These are phyloP conservation scores for Croton laevigatus DNA, from an alignment of 441 rosid genomes.

Conservation along the genomic window DNA sequence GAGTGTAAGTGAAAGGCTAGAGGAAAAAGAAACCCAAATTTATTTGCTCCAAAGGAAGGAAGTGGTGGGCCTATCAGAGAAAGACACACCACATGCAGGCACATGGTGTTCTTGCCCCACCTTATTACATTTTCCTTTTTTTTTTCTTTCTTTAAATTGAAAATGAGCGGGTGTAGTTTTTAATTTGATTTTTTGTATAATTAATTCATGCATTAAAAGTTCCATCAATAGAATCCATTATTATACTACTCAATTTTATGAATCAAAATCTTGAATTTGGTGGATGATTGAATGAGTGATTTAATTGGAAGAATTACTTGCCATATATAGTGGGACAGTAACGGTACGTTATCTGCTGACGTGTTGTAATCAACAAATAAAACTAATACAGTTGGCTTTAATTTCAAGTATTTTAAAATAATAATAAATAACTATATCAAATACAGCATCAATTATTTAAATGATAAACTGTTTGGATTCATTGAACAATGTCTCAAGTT, in stretches of 20 bases:
- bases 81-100: conserved; percentile 92
- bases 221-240: conserved; percentile 7
- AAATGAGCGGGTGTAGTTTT: background rate
- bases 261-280: too few relatives aligned
- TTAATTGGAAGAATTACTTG: too few relatives aligned
- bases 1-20: background rate
- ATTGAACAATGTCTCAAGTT: too few relatives aligned
- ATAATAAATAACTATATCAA: too few relatives aligned
- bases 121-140: background rate
- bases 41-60: conserved; percentile 51
- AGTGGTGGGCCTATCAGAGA: conserved; percentile 72
- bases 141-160: background rate
- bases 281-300: too few relatives aligned
- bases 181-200: background rate
- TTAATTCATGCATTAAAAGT: conserved; percentile 1
- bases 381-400: too few relatives aligned
- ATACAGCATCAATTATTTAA: too few relatives aligned
- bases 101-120: conserved; percentile 91
- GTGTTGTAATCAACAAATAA: too few relatives aligned
- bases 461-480: too few relatives aligned
- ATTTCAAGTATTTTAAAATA: too few relatives aligned
- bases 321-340: too few relatives aligned
- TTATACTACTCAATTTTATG: background rate
- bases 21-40: conserved; percentile 39
- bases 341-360: too few relatives aligned